Conservation (phyloP, 305 asterid species). For the Solanum chacoense region DNA sequence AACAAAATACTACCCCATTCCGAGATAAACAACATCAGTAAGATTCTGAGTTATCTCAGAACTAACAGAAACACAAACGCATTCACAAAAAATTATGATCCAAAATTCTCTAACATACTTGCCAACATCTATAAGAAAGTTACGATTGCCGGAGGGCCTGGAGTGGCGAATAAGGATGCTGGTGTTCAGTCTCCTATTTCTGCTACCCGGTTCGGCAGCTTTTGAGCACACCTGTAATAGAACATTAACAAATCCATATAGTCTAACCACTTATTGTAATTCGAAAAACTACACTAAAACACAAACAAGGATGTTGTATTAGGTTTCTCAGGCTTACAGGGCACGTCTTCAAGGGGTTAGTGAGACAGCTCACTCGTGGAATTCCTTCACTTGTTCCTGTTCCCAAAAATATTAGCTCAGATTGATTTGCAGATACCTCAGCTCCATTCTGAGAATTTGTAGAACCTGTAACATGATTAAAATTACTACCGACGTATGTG, state of each 20-base stretch:
- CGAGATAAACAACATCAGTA: neutral
- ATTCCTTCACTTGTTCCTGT: conserved; percentile 99
- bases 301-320: neutral
- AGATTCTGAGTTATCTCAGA: neutral
- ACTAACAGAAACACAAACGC: neutral
- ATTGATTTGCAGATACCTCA: conserved; percentile 25
- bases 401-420: conserved; percentile 76
- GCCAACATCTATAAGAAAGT: conserved; percentile 94
- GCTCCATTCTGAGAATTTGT: conserved; percentile 21
- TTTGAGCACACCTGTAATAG: conserved; percentile 70
- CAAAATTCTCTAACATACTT: conserved; percentile 47
- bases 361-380: conserved; percentile 98
- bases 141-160: conserved; percentile 47
- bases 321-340: conserved; percentile 32
- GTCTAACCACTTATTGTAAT: neutral
- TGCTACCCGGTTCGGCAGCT: conserved; percentile 71
- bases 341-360: conserved; percentile 60
- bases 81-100: neutral
- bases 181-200: conserved; percentile 83
- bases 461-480: conserved; percentile 31
- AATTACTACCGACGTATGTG: neutral
- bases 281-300: neutral
- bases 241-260: conserved; percentile 3
- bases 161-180: conserved; percentile 68
- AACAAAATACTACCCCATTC: neutral